phyloP scores from a whole-genome alignment of 225 moss, liverwort and hornwort genomes.

The Climacium dendroides region DNA sequence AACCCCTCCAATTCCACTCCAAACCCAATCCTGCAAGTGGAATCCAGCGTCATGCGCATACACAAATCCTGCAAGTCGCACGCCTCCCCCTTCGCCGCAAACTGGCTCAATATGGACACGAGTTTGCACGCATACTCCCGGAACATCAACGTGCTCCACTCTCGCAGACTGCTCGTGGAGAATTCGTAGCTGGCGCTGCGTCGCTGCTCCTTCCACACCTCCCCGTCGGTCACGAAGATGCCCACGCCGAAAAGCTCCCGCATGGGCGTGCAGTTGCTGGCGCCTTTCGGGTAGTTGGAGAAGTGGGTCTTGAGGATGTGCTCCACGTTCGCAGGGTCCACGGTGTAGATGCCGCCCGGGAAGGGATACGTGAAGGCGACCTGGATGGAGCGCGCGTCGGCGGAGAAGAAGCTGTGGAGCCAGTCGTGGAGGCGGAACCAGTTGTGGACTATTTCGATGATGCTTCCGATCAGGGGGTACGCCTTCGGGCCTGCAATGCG shows the following conservation, averaged over 20 bases:
- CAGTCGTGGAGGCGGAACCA: not conserved
- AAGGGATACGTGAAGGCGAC: not conserved
- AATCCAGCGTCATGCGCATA: constrained; percentile 53
- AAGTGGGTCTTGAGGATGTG: not conserved
- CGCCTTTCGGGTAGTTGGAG: not conserved
- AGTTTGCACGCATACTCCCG: constrained; percentile 24
- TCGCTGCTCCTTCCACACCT: constrained; percentile 49
- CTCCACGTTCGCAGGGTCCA: constrained; percentile 1
- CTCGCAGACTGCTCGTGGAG: constrained; percentile 22
- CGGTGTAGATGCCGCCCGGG: not conserved
- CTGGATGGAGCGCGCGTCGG: not conserved
- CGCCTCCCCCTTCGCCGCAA: not conserved
- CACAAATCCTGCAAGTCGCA: constrained; percentile 44
- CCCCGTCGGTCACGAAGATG: constrained; percentile 53
- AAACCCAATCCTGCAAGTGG: constrained; percentile 29
- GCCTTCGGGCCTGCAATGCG: not conserved
- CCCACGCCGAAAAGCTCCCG: constrained; percentile 51
- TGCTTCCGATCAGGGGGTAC: not conserved
- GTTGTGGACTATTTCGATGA: not conserved
- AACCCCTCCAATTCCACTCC: constrained; percentile 22
- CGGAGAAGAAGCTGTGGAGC: not conserved
- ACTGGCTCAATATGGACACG: constrained; percentile 3
- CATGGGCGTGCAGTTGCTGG: not conserved
- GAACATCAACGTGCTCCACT: constrained; percentile 43
- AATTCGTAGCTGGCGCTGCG: constrained; percentile 61